Evolutionary conservation across 2,329 filamentous ascomycete genomes (phyloP).

Genomic region (Xylaria sp.): DNA sequence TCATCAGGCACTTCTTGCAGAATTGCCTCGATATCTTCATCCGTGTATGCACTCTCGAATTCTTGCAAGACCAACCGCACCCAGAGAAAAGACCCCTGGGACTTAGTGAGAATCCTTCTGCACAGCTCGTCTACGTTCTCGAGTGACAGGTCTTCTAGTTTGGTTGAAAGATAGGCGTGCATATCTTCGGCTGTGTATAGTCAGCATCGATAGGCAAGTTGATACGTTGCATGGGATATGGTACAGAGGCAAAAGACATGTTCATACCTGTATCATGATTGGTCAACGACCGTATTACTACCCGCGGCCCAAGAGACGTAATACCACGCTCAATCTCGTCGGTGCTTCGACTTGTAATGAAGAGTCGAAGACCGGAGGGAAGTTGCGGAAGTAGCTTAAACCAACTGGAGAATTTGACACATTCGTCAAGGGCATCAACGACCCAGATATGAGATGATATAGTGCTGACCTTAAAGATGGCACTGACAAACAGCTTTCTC

Average conservation of each 20-base stretch:
- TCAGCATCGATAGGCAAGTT: conserved; percentile 9
- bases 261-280: conserved; percentile 32
- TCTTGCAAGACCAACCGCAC: conserved; percentile 47
- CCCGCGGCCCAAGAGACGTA: conserved; percentile 34
- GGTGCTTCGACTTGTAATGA: conserved; percentile 45
- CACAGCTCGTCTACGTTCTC: conserved; percentile 39
- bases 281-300: conserved; percentile 22
- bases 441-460: conserved; percentile 45
- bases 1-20: conserved; percentile 44
- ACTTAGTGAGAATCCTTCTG: conserved; percentile 45
- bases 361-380: conserved; percentile 42
- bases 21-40: conserved; percentile 45
- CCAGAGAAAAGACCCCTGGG: conserved; percentile 49
- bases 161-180: conserved; percentile 38
- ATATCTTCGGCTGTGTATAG: conserved; percentile 41
- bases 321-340: conserved; percentile 45
- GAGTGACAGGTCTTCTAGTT: conserved; percentile 38
- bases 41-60: conserved; percentile 44
- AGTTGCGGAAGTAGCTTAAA: conserved; percentile 33
- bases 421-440: conserved; percentile 48
- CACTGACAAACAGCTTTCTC: conserved; percentile 41
- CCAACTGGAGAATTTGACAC: conserved; percentile 38
- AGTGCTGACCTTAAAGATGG: conserved; percentile 40
- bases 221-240: conserved; percentile 9
- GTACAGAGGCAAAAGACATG: conserved; percentile 10